phyloP scores from a whole-genome alignment of 352 stramenopile genomes.

The Phytophthora syringae region DNA sequence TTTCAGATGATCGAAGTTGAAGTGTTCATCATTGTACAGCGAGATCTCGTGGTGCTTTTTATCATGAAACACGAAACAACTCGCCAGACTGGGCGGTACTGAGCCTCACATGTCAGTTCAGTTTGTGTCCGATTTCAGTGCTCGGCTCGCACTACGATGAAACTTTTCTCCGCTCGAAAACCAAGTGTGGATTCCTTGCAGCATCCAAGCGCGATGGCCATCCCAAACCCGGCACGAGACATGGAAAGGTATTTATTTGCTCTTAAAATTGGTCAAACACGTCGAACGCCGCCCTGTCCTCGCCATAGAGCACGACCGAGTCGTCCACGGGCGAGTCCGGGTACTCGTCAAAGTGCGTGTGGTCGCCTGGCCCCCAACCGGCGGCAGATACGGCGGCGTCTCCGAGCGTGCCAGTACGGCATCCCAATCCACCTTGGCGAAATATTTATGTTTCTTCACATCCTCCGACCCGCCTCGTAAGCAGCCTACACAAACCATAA shows the following conservation, averaged over 20 bases:
- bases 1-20: too few species aligned
- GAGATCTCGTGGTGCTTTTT: too few species aligned
- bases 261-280: conserved; percentile 89
- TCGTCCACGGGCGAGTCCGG: conserved; percentile 91
- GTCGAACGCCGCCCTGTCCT: conserved; percentile 86
- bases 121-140: conserved; percentile 20
- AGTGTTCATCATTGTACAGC: too few species aligned
- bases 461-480: conserved; percentile 90
- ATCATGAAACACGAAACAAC: too few species aligned
- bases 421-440: conserved; percentile 88
- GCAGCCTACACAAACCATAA: conserved; percentile 65
- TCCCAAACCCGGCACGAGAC: conserved; percentile 1
- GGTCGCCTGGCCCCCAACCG: conserved; percentile 86
- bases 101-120: too few species aligned
- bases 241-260: conserved; percentile 38
- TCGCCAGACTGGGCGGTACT: background rate
- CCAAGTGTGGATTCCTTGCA: background rate
- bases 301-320: conserved; percentile 80
- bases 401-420: conserved; percentile 76
- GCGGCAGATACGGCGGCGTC: conserved; percentile 85
- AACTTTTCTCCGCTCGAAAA: background rate
- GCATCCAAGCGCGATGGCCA: too few species aligned
- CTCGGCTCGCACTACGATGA: background rate
- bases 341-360: conserved; percentile 95
- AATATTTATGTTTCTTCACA: conserved; percentile 95